A percentile compares a stretch with the other conserved stretches of the same genome.
Conservation (phyloP, 2,329 filamentous ascomycete genomes). For the Podosphaera xanthii region DNA sequence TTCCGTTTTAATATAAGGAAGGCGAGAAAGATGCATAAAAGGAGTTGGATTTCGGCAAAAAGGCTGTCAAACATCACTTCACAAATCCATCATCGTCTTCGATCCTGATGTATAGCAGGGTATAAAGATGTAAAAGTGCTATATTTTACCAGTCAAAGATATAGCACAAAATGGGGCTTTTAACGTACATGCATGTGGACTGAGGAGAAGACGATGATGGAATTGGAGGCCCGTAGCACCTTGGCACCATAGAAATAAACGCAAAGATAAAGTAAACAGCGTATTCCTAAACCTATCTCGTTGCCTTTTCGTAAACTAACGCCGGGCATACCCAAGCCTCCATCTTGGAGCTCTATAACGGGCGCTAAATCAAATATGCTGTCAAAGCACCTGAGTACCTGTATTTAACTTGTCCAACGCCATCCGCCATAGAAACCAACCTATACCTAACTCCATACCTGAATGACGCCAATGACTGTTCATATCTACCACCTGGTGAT, state of each 20-base stretch:
- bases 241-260: constrained; percentile 6
- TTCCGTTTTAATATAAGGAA: neutral
- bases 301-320: constrained; percentile 13
- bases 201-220: constrained; percentile 47
- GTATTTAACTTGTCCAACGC: constrained; percentile 13
- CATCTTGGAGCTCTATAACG: constrained; percentile 19
- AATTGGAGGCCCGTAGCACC: constrained; percentile 19
- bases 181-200: constrained; percentile 40
- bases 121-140: constrained; percentile 22
- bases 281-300: constrained; percentile 12
- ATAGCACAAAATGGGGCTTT: constrained; percentile 22
- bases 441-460: constrained; percentile 10
- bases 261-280: constrained; percentile 10
- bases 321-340: constrained; percentile 17
- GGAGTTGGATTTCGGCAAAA: constrained; percentile 20
- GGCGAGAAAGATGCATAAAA: constrained; percentile 5
- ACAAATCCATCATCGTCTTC: constrained; percentile 41
- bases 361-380: constrained; percentile 24
- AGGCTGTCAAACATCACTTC: constrained; percentile 21
- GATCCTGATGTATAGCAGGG: constrained; percentile 13
- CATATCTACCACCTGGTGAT: constrained; percentile 42
- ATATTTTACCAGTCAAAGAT: constrained; percentile 25
- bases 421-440: constrained; percentile 16
- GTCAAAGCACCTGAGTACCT: constrained; percentile 14
- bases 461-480: constrained; percentile 9